Percentiles rank a stretch among this genome's conserved stretches.
These are phyloP conservation scores for Fusarium cyanostomum DNA, from an alignment of 2,329 filamentous ascomycete species.

Conservation along the genomic window DNA sequence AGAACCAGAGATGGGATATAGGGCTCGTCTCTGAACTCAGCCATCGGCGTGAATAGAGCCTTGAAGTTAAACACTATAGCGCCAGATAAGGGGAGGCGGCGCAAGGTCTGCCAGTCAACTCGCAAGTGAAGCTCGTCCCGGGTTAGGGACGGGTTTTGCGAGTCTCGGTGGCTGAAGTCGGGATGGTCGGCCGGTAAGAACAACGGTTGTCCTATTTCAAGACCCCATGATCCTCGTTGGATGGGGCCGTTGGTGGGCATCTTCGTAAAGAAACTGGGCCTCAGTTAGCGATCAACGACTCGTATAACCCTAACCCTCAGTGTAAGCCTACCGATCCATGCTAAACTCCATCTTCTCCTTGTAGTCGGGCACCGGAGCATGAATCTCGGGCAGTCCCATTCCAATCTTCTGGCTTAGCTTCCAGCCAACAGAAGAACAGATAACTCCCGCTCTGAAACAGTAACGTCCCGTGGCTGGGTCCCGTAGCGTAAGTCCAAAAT, in stretches of 20 bases:
- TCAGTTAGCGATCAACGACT: neutral
- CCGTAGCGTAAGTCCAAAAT: conserved; percentile 80
- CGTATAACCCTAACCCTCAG: accelerated
- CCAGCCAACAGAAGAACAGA: conserved; percentile 86
- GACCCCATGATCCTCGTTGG: conserved; percentile 84
- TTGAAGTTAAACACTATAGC: conserved; percentile 90
- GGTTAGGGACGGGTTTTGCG: conserved; percentile 65
- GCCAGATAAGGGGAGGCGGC: conserved; percentile 78
- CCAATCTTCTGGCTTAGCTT: conserved; percentile 79
- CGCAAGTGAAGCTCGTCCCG: conserved; percentile 72
- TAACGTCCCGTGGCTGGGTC: conserved; percentile 78
- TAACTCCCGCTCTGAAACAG: conserved; percentile 76
- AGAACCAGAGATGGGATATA: conserved; percentile 74
- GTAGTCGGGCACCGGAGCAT: conserved; percentile 80
- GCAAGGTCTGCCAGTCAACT: conserved; percentile 89
- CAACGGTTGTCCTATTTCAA: conserved; percentile 79
- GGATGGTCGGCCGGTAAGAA: conserved; percentile 77
- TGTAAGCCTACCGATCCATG: conserved; percentile 74
- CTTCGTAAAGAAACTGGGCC: conserved; percentile 77
- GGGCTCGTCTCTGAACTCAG: conserved; percentile 75
- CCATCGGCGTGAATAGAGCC: conserved; percentile 79
- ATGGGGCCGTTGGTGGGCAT: conserved; percentile 79
- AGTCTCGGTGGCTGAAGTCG: conserved; percentile 67
- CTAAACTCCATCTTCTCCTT: conserved; percentile 88
- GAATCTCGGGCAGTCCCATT: conserved; percentile 74